Percentiles rank a stretch among this genome's conserved stretches.
These are phyloP conservation scores for Colletotrichum orchidophilum DNA, from an alignment of 2,329 filamentous ascomycete genomes.

Conservation along the genomic window DNA sequence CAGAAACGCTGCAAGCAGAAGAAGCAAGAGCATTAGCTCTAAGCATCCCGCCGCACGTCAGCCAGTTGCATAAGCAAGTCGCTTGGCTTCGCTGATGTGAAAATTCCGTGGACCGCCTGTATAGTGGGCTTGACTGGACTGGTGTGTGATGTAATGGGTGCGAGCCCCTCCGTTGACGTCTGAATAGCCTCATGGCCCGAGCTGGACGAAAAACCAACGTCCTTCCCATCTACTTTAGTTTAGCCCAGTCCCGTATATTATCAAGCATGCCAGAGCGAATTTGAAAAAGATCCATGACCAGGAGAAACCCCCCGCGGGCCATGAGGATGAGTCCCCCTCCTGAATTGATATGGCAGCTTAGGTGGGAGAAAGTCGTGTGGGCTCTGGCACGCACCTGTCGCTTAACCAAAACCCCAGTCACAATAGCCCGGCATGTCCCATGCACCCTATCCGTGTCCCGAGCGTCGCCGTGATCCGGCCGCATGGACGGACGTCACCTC, in stretches of 20 bases:
- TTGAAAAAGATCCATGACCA: not conserved
- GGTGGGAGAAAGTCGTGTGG: not conserved
- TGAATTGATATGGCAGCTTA: too few species aligned
- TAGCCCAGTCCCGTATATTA: not conserved
- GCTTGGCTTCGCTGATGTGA: not conserved
- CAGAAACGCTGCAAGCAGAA: not conserved
- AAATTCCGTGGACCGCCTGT: not conserved
- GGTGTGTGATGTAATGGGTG: too few species aligned
- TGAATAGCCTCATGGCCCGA: slow-evolving; percentile 23
- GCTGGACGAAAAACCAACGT: not conserved
- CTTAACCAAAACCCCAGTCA: too few species aligned
- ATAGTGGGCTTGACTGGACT: too few species aligned
- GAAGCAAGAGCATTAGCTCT: not conserved
- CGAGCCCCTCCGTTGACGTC: slow-evolving; percentile 10
- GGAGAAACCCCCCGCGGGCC: too few species aligned
- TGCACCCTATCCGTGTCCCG: not conserved
- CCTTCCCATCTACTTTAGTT: not conserved
- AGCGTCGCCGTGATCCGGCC: not conserved
- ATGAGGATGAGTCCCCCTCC: too few species aligned
- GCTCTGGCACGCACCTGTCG: too few species aligned
- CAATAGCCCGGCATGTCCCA: too few species aligned
- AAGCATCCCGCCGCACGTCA: not conserved
- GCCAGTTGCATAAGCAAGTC: not conserved
- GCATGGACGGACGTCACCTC: too few species aligned
- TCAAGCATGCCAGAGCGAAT: not conserved